Base-by-base conservation (phyloP, 2,329 filamentous ascomycete species). In the Cladosporium sp. region DNA sequence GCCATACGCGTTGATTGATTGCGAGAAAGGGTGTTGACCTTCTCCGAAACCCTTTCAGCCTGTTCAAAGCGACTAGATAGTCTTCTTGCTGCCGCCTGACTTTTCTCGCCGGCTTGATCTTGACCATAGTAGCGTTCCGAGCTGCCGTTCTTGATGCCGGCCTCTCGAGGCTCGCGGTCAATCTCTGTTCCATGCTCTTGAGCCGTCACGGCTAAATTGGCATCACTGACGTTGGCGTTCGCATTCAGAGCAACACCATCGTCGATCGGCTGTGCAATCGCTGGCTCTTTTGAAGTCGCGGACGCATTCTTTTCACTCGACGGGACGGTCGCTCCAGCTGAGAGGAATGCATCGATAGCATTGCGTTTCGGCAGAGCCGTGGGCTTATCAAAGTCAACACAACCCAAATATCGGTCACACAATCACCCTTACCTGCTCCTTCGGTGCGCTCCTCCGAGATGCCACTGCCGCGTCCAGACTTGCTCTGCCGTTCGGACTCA, bases 401-500 rank as follows among this genome's bases (percentile, higher is more conserved):
- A n/a, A 9, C 7, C 12, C 15, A 39, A 9, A 6, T 17, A 22
- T 43, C 40, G n/a, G 7, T 25, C 2, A 25, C 3, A 19, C 11
- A 19, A 20, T 43, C 17, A 12, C 2, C 2, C 20, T 11, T 17
- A 52, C 50, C 37, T 40, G 14, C 12, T 52, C 14, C 19, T 14
- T n/a, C 25, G 54, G 47, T 28, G 37, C 8, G 6, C 25, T 39
- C 11, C 25, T 40, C 22, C 17, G 38, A 17, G 14, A 19, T 20
- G 19, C n/a, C 39, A 45, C 5, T 19, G 42, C 25, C 1, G 60
- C 5, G 6, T 50, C 45, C 17, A 51, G 20, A 25, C 51, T 42
- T 12, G 17, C 40, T 28, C 54, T 61, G 12, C 52, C 61, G 20
- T 60, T 43, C n/a, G 65, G 65, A 22, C 61, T 66, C n/a, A 61